Evolutionary conservation across 768 basidiomycete species (phyloP).

Genomic region (Psilocybe azurescens): DNA sequence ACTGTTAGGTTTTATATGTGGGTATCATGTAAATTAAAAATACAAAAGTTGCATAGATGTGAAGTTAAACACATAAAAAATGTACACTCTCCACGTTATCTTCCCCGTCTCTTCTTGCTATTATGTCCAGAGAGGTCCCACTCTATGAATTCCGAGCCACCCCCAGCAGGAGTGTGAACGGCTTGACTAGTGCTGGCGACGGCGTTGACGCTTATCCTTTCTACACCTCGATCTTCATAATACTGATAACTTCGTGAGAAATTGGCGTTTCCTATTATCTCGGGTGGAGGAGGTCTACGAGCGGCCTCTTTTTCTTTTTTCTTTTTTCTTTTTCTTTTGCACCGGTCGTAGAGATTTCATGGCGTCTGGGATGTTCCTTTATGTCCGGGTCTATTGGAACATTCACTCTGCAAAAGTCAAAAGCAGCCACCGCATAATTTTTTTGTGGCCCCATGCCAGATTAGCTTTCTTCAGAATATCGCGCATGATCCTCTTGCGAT

Average conservation of each 20-base stretch:
- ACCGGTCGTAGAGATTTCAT: background rate
- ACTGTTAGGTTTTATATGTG: no score
- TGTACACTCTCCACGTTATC: background rate
- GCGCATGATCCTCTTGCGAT: constrained; percentile 50
- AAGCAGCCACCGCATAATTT: constrained; percentile 55
- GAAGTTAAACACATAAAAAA: background rate
- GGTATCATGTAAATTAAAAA: background rate
- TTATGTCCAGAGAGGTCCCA: background rate
- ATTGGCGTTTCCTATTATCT: background rate
- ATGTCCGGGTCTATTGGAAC: constrained; percentile 33
- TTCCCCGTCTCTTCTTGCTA: background rate
- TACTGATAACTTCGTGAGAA: background rate
- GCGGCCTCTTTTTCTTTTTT: no score
- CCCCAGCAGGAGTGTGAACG: background rate
- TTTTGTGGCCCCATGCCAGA: constrained; percentile 54
- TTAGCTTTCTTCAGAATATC: constrained; percentile 72
- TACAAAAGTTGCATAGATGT: background rate
- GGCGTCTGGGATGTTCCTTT: background rate
- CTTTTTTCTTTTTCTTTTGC: background rate
- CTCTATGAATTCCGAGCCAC: background rate
- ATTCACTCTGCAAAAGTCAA: constrained; percentile 57
- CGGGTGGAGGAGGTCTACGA: no score
- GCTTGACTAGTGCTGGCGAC: background rate
- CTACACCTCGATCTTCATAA: background rate
- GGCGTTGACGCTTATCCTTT: background rate